These are phyloP conservation scores for Zygnema circumcarinatum DNA, from an alignment of 139 green algal species.

Conservation along the genomic window DNA sequence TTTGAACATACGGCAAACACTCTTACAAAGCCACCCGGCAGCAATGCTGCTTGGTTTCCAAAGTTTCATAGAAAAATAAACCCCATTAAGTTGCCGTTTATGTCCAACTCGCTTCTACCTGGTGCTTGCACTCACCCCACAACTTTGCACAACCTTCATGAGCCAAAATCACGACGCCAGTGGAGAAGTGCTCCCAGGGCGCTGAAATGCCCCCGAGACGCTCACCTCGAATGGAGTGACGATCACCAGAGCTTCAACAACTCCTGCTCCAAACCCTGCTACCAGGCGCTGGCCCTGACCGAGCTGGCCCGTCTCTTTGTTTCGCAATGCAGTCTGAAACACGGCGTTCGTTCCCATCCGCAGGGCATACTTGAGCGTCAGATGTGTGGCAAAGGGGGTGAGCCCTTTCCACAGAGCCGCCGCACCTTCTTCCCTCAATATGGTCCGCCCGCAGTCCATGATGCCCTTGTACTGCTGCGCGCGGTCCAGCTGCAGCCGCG, in stretches of 20 bases:
- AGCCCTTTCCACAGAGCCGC: constrained; percentile 90
- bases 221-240: constrained; percentile 92
- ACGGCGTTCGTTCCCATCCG: constrained; percentile 91
- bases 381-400: constrained; percentile 91
- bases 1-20: no score
- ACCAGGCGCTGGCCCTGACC: constrained; percentile 63
- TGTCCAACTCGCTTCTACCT: no score
- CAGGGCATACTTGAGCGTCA: constrained; percentile 95
- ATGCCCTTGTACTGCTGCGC: constrained; percentile 84
- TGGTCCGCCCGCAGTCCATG: constrained; percentile 74
- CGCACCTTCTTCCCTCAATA: constrained; percentile 83
- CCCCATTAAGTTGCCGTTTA: no score
- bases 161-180: no score
- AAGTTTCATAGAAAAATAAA: no score
- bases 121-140: no score
- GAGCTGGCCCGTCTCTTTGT: constrained; percentile 73
- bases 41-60: no score
- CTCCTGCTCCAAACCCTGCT: constrained; percentile 83
- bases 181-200: no score
- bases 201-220: neutral
- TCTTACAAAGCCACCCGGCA: no score
- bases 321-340: constrained; percentile 81
- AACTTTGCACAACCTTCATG: no score
- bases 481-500: constrained; percentile 89
- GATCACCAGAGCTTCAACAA: constrained; percentile 91